Conservation (phyloP, 2,329 filamentous ascomycete species). For the Trichophyton schoenleinii region DNA sequence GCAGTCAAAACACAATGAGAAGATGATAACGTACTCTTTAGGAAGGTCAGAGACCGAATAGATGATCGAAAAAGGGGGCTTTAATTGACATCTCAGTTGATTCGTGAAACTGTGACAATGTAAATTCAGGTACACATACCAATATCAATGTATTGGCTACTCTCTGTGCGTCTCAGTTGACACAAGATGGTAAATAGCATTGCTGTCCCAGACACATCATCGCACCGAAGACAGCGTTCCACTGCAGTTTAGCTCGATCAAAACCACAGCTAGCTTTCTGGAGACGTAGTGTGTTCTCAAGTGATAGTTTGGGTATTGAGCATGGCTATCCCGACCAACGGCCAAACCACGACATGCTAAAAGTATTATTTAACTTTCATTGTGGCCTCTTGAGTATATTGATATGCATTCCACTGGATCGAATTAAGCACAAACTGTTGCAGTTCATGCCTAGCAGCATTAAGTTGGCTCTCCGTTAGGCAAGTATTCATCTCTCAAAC, state of each 20-base stretch:
- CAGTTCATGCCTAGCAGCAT: background rate
- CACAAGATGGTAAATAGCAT: background rate
- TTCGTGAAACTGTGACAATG: background rate
- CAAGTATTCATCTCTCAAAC: background rate
- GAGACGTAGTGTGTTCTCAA: background rate
- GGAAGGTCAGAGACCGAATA: background rate
- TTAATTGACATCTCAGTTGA: too few species aligned
- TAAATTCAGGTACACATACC: background rate
- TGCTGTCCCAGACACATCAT: background rate
- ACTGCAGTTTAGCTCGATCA: background rate
- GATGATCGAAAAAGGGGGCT: background rate
- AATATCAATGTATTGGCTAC: background rate
- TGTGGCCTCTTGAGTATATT: background rate
- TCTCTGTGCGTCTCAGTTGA: background rate
- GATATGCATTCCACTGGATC: background rate
- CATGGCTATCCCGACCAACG: background rate
- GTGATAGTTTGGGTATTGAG: background rate
- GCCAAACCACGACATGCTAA: background rate
- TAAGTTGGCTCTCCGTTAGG: background rate
- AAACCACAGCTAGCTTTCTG: background rate
- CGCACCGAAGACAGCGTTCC: background rate
- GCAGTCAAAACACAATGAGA: background rate
- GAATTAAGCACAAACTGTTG: background rate
- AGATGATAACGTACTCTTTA: too few species aligned
- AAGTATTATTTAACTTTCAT: background rate